phyloP scores from a whole-genome alignment of 1,139 yeast genomes.

The Protomyces inundatus region DNA sequence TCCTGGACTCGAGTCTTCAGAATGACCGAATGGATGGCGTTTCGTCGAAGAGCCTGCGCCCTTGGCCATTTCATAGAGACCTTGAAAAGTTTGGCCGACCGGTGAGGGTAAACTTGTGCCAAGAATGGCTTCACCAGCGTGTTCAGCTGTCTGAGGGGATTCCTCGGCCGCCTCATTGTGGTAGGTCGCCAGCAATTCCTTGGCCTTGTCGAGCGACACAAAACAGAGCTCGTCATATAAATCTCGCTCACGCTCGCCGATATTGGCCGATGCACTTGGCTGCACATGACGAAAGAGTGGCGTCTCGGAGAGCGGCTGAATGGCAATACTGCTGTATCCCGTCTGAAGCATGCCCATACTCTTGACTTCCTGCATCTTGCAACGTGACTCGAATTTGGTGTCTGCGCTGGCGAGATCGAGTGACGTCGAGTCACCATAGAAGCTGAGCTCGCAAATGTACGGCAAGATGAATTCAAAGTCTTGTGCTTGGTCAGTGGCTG shows the following conservation, averaged over 20 bases:
- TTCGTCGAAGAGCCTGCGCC: neutral
- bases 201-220: neutral
- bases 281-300: neutral
- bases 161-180: neutral
- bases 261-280: neutral
- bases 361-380: conserved; percentile 89
- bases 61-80: conserved; percentile 10
- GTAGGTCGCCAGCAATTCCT: neutral
- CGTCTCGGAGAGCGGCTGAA: conserved; percentile 48
- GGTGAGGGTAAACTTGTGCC: conserved; percentile 21
- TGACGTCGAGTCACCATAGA: conserved; percentile 4
- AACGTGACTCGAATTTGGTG: conserved; percentile 80
- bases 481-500: conserved; percentile 37
- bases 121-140: conserved; percentile 10
- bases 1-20: neutral
- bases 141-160: neutral
- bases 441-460: conserved; percentile 19
- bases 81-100: conserved; percentile 1
- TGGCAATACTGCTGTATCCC: conserved; percentile 61
- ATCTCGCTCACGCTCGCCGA: conserved; percentile 3
- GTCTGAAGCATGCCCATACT: conserved; percentile 98
- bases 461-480: conserved; percentile 13
- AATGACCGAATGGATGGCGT: neutral
- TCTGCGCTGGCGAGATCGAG: neutral
- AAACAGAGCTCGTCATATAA: conserved; percentile 19